Base-by-base conservation (phyloP, 108 stramenopile species). In the Nannochloropsis salina region DNA sequence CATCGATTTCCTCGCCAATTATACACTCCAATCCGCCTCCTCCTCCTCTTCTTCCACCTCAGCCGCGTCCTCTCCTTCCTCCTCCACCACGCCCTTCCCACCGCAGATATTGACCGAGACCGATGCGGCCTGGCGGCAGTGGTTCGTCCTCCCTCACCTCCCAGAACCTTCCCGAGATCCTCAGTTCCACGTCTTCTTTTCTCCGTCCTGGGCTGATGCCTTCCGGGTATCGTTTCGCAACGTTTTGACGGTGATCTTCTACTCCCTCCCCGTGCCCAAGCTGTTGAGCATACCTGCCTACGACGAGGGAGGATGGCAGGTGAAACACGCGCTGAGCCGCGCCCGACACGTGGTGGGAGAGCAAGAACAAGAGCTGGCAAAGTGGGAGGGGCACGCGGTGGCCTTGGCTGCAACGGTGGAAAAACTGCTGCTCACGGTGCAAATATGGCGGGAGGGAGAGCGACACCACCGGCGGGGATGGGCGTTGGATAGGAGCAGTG, bases 61-160 rank as follows among this genome's bases (percentile, higher is more conserved):
- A 10, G 10, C 47, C 15, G 10, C 47, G 12, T 51, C 47, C 15
- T 51, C 47, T 15, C 47, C 47, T 51, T 51, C 47, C 15, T 51
- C 47, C 12, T 15, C 10, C 47, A 10, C 15, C 15, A 12, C 47
- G 12, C 31, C 31, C 31, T 10, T 51, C 15, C 47, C 47, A 12
- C 47, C 10, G 12, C 47, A 51, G 47, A 10, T 51, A 10, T 15
- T 12, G 15, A 15, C 47, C 47, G 47, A 51, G 15, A 51, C 47
- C 15, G 47, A 51, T 15, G 47, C 47, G 47, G 47, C 47, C 42
- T 83, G 83, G 83, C 83, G 83, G 21, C 42, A 83, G 43, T 83
- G 83, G 83, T 83, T 83, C 83, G 83, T 43, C 43, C 42, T 83
- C 42, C 83, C 83, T 20, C 83, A 83, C 43, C 44, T 83, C 9